Conservation (phyloP, 495 filamentous ascomycete genomes). For the Opeltia flavorubescens region DNA sequence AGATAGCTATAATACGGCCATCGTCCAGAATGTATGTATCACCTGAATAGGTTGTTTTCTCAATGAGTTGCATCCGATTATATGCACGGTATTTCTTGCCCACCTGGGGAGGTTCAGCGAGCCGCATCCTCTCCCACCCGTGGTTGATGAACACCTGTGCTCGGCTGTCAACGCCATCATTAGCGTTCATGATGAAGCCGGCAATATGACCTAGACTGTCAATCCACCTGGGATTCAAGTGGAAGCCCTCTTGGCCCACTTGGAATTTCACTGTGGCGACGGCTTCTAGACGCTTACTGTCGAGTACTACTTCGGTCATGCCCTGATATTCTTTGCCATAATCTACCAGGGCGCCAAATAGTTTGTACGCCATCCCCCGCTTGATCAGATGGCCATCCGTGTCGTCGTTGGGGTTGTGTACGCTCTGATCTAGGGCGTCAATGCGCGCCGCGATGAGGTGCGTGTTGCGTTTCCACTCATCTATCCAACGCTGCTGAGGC, state of each 20-base stretch:
- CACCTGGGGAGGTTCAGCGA: conserved; percentile 34
- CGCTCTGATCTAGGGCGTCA: conserved; percentile 24
- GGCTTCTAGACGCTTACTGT: conserved; percentile 18
- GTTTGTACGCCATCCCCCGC: conserved; percentile 51
- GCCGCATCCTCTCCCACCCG: conserved; percentile 45
- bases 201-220: conserved; percentile 48
- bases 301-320: conserved; percentile 28
- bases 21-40: conserved; percentile 10
- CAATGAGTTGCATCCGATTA: conserved; percentile 34
- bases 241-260: conserved; percentile 43
- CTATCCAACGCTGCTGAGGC: too few species aligned
- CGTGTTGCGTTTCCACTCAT: conserved; percentile 31
- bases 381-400: conserved; percentile 24
- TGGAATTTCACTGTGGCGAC: conserved; percentile 15
- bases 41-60: conserved; percentile 9
- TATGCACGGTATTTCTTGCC: conserved; percentile 46
- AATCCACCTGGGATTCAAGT: conserved; percentile 29
- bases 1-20: background rate
- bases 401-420: too few species aligned
- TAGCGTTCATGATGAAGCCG: conserved; percentile 53
- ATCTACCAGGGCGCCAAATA: conserved; percentile 50
- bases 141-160: conserved; percentile 48
- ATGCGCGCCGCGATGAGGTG: conserved; percentile 33
- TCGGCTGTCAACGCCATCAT: conserved; percentile 42
- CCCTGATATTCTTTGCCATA: conserved; percentile 46